Evolutionary conservation across 1,139 yeast genomes (phyloP), one percentile per base, ranked within the genome.

Genomic region (Yamadazyma friedrichii): DNA sequence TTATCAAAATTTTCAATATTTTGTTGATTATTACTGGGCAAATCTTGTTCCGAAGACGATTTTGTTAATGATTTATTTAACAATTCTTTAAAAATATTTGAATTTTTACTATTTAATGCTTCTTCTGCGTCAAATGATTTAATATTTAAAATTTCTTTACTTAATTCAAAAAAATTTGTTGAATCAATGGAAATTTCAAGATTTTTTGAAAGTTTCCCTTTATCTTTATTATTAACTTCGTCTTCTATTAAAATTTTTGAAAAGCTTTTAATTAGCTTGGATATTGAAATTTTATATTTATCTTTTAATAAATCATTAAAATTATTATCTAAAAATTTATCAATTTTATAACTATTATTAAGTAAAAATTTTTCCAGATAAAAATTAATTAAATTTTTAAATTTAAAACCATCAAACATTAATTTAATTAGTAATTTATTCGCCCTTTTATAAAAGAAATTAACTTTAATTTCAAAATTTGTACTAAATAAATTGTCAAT

Each of bases 381-480:
- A 35, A 70, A 71, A 25, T 63, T 59, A 11, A 88, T 52, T 31
- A 84, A 63, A 5, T 55, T 57, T 0, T 59, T 55, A 20, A 91
- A 67, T 30, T 78, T 65, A 52, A 78, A 87, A 0, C 93, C 89
- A 16, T 76, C 70, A 42, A 78, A 71, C 17, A 87, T 62, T 33
- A 91, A 61, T 36, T 74, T 70, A 52, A 86, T 62, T 20, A 89
- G 65, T 25, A 80, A 58, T 31, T 65, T 65, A 58, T 89, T 91
- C 1, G 98, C 93, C 39, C 84, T 68, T 20, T 68, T 57, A 52
- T 86, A 88, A 33, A 88, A 87, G 15, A 73, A 68, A 35, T 81
- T 74, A 16, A 93, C 69, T 41, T 76, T 76, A 15, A 82, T 59
- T 35, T 76, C 74, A 33, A 88, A 63, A 52, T 80, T 78, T 2